phyloP scores from a whole-genome alignment of 805 yeast species.

The Alloascoidea africana region DNA sequence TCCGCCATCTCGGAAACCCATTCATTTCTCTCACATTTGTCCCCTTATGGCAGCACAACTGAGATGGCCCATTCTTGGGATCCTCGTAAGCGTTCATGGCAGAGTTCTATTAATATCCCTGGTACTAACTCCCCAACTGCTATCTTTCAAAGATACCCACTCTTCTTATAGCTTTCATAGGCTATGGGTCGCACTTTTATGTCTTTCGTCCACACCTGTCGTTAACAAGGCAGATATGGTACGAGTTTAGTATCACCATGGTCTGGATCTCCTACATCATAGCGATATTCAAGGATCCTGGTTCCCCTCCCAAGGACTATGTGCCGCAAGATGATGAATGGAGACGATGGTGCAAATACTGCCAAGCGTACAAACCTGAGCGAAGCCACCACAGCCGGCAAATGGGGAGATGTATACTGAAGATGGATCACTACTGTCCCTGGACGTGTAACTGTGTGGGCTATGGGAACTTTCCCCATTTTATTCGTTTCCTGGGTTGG shows the following conservation, averaged over 20 bases:
- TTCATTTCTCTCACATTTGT: too few species aligned
- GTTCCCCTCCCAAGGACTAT: slow-evolving; percentile 37
- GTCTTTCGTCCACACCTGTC: slow-evolving; percentile 32
- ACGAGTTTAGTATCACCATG: slow-evolving; percentile 32
- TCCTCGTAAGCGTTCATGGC: slow-evolving; percentile 9
- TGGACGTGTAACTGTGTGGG: slow-evolving; percentile 83
- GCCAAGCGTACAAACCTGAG: slow-evolving; percentile 54
- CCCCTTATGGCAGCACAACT: slow-evolving; percentile 9
- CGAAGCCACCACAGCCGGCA: slow-evolving; percentile 67
- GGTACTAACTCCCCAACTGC: neutral
- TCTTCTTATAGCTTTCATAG: slow-evolving; percentile 37
- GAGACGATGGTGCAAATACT: slow-evolving; percentile 55
- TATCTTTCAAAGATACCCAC: slow-evolving; percentile 39
- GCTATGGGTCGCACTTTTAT: slow-evolving; percentile 46
- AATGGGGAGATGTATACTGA: slow-evolving; percentile 50
- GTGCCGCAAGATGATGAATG: slow-evolving; percentile 28
- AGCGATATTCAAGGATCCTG: slow-evolving; percentile 59
- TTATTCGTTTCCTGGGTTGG: slow-evolving; percentile 53
- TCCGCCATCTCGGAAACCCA: too few species aligned
- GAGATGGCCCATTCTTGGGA: slow-evolving; percentile 14
- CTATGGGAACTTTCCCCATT: slow-evolving; percentile 51
- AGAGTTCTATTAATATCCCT: neutral
- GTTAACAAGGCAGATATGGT: slow-evolving; percentile 24
- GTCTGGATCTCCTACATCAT: slow-evolving; percentile 62
- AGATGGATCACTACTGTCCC: slow-evolving; percentile 67